Conservation (phyloP, 805 yeast genomes). For the Saccharomycopsis babjevae region DNA sequence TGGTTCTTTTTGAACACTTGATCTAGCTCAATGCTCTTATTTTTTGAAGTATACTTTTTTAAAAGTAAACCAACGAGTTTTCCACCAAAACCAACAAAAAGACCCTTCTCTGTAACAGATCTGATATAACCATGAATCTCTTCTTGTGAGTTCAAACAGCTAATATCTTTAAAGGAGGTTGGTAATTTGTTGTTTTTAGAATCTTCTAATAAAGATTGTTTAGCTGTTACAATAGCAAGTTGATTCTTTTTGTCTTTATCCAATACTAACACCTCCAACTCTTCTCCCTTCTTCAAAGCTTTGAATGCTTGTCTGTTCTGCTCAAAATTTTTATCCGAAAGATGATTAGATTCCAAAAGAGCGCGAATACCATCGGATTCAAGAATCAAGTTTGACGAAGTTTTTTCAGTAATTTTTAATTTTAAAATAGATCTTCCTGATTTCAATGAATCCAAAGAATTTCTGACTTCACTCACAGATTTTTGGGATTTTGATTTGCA, state of each 20-base stretch:
- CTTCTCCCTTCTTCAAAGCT: constrained; percentile 50
- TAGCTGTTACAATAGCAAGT: constrained; percentile 52
- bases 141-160: constrained; percentile 28
- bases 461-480: constrained; percentile 19
- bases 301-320: constrained; percentile 61
- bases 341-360: constrained; percentile 61
- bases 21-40: constrained; percentile 41
- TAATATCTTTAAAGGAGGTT: constrained; percentile 44
- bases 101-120: constrained; percentile 68
- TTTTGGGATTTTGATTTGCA: constrained; percentile 54
- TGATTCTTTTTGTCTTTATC: constrained; percentile 55
- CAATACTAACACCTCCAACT: constrained; percentile 49
- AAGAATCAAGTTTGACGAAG: constrained; percentile 56
- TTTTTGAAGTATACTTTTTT: constrained; percentile 57
- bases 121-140: constrained; percentile 64
- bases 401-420: constrained; percentile 60
- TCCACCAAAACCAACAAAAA: constrained; percentile 75
- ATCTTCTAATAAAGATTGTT: constrained; percentile 56
- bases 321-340: constrained; percentile 66
- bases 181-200: constrained; percentile 51
- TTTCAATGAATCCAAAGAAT: constrained; percentile 29
- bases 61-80: constrained; percentile 74
- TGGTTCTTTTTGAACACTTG: constrained; percentile 52
- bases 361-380: constrained; percentile 47
- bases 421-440: constrained; percentile 55